Conservation (phyloP, 495 filamentous ascomycete species). For the Geopyxis carbonaria region DNA sequence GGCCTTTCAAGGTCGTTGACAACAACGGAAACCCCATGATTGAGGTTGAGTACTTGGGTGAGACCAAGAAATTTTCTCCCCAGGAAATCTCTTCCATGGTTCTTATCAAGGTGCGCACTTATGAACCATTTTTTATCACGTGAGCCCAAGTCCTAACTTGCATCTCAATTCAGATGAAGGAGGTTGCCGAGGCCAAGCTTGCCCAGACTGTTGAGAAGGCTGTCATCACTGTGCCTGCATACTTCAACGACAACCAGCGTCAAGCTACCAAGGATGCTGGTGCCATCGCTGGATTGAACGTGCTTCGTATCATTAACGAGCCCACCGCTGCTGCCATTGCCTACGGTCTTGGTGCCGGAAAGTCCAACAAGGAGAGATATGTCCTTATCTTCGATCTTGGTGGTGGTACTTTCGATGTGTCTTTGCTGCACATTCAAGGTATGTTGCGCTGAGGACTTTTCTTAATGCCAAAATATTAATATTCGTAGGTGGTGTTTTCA, state of each 20-base stretch:
- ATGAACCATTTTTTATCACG: constrained; percentile 4
- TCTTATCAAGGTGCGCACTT: constrained; percentile 53
- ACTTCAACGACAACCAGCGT: constrained; percentile 99
- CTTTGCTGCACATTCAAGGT: constrained; percentile 92
- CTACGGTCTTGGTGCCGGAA: constrained; percentile 87
- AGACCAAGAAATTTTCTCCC: constrained; percentile 85
- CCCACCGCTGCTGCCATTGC: constrained; percentile 93
- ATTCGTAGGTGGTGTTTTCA: constrained; percentile 63
- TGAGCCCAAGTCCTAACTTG: background rate
- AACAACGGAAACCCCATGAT: constrained; percentile 80
- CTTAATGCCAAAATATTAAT: background rate
- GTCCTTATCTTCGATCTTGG: constrained; percentile 98
- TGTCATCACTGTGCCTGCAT: constrained; percentile 93
- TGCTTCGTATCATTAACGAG: constrained; percentile 99
- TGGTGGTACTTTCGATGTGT: constrained; percentile 99
- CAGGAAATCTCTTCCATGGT: constrained; percentile 98
- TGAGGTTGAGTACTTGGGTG: constrained; percentile 87
- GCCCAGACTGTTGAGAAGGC: constrained; percentile 96
- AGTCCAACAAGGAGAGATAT: constrained; percentile 90
- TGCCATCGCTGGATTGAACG: constrained; percentile 91
- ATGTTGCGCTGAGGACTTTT: constrained; percentile 4
- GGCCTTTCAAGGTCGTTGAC: constrained; percentile 95
- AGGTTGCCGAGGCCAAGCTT: constrained; percentile 91
- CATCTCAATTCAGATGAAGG: constrained; percentile 54
- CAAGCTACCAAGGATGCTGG: constrained; percentile 98